Evolutionary conservation across 163 green algal genomes (phyloP).

Genomic region (Chloromonas sp.): DNA sequence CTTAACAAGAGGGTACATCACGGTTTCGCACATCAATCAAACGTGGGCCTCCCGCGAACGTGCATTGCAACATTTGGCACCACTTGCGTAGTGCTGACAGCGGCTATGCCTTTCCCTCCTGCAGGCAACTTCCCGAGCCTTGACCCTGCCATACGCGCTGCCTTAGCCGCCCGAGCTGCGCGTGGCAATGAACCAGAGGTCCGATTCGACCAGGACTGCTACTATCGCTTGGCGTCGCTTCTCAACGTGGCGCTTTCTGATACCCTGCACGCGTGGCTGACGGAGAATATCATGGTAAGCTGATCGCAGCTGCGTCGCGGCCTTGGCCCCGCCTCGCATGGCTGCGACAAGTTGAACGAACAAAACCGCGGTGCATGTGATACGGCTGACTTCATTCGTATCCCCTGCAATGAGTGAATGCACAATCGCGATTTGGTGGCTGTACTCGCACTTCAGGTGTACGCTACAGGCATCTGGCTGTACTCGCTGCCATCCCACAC

Average conservation of each 20-base stretch:
- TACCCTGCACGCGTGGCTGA: slow-evolving; percentile 13
- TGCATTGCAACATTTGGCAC: too few relatives aligned
- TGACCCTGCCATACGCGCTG: not conserved
- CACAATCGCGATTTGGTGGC: too few relatives aligned
- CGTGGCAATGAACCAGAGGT: not conserved
- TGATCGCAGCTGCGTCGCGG: not conserved
- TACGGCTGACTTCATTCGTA: not conserved
- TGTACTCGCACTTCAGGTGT: not conserved
- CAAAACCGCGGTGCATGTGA: not conserved
- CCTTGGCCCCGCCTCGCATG: not conserved
- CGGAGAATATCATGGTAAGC: slow-evolving; percentile 16
- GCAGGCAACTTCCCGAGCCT: slow-evolving; percentile 2
- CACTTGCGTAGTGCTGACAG: too few relatives aligned
- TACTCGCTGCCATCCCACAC: not conserved
- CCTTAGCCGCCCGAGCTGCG: not conserved
- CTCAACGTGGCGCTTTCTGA: slow-evolving; percentile 26
- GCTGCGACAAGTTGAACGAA: too few relatives aligned
- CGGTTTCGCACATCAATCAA: too few relatives aligned
- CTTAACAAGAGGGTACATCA: too few relatives aligned
- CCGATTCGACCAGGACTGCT: slow-evolving; percentile 3
- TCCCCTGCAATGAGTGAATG: not conserved
- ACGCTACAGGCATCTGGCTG: slow-evolving; percentile 5
- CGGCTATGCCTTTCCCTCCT: not conserved
- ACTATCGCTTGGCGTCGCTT: slow-evolving; percentile 15
- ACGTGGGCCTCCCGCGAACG: too few relatives aligned